These are phyloP conservation scores for Aspergillus texensis DNA, from an alignment of 2,329 filamentous ascomycete species.

Conservation along the genomic window DNA sequence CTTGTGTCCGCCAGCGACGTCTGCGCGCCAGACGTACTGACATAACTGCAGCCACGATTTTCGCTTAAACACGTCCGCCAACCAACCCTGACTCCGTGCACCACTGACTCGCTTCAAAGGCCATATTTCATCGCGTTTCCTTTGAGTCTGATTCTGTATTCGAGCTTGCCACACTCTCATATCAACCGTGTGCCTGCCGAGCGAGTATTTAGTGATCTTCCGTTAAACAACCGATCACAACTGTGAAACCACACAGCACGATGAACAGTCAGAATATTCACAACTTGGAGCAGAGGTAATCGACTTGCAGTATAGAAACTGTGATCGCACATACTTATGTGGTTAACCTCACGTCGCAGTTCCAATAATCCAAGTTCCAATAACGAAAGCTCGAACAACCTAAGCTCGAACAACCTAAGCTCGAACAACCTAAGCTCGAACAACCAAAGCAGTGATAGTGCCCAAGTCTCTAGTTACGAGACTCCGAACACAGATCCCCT, in stretches of 20 bases:
- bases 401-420: background rate
- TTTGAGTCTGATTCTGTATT: background rate
- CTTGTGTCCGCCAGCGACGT: constrained; percentile 1
- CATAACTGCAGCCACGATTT: background rate
- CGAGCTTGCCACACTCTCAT: background rate
- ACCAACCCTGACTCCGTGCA: background rate
- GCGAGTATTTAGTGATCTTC: background rate
- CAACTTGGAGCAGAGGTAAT: constrained; percentile 16
- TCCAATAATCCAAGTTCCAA: constrained; percentile 3
- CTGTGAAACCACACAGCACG: constrained; percentile 12
- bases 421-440: background rate
- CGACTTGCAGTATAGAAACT: background rate
- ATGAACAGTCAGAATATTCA: constrained; percentile 4
- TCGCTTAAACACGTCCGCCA: background rate
- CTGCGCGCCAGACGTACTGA: background rate
- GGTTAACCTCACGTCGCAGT: constrained; percentile 1
- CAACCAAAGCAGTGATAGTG: constrained; percentile 13
- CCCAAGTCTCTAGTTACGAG: constrained; percentile 7
- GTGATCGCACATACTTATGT: background rate
- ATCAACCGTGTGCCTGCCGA: background rate
- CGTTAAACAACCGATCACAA: background rate
- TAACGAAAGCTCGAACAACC: background rate
- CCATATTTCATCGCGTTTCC: background rate
- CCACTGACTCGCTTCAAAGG: background rate
- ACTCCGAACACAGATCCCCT: constrained; percentile 1